Percentiles rank a stretch among this genome's conserved stretches.
Conservation (phyloP, 768 basidiomycete species). For the Pleurotus tuoliensis region DNA sequence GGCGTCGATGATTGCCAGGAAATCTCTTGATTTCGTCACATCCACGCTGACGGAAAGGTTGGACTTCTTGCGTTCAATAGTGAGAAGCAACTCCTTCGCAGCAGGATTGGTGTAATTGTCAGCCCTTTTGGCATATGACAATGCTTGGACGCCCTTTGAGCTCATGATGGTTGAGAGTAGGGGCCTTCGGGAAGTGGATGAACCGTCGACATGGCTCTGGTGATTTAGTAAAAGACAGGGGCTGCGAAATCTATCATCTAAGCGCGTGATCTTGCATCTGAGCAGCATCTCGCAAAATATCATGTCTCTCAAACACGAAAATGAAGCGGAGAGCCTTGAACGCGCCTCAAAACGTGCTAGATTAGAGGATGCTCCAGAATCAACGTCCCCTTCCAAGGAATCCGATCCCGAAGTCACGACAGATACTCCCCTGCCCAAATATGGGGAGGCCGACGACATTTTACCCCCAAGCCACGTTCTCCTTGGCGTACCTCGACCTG, state of each 20-base stretch:
- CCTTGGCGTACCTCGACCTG: conserved; percentile 54
- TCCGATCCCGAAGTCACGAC: background rate
- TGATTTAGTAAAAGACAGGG: background rate
- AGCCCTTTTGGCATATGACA: conserved; percentile 63
- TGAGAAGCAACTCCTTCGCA: conserved; percentile 71
- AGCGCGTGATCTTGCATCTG: too few relatives aligned
- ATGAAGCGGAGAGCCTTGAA: conserved; percentile 43
- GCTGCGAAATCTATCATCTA: conserved; percentile 2
- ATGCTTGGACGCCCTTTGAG: conserved; percentile 25
- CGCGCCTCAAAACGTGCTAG: conserved; percentile 11
- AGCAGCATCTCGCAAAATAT: background rate
- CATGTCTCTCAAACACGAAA: conserved; percentile 43
- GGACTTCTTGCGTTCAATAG: conserved; percentile 81
- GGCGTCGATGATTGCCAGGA: conserved; percentile 80
- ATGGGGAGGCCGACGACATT: conserved; percentile 21
- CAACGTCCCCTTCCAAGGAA: background rate
- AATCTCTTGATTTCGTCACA: conserved; percentile 74
- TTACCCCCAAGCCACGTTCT: conserved; percentile 76
- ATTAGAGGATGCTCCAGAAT: background rate
- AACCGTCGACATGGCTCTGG: background rate
- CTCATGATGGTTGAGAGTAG: conserved; percentile 24
- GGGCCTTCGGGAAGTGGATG: background rate
- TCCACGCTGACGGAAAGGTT: conserved; percentile 97
- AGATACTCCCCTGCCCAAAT: conserved; percentile 17
- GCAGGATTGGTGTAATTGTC: conserved; percentile 64